Base-by-base conservation (phyloP, 2,329 filamentous ascomycete species). In the Tolypocladium paradoxum region DNA sequence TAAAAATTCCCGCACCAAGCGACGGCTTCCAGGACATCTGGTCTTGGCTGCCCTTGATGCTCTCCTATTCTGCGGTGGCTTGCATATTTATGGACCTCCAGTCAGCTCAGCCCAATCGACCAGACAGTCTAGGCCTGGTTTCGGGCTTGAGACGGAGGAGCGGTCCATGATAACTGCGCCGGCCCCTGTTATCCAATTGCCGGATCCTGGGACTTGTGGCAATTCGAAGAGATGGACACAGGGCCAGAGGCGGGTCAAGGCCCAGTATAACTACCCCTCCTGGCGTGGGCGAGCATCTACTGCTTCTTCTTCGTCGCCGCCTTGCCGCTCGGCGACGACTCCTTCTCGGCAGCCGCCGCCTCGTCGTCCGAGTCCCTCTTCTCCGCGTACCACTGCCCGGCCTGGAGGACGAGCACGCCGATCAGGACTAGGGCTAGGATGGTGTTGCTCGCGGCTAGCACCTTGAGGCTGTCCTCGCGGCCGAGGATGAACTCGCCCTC, bases 321-420 rank as follows among this genome's bases (percentile, higher is more conserved):
- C 58, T 67, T 66, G 52, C 54, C 56, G 40, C 51, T 31, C 11
- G 61, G 55, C 12, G 61, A 56, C 20, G 58, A 51, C 47, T 61
- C 57, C 52, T 62, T 62, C 58, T 68, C 62, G 60, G 84, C 80
- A 58, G 85, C 77, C 66, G 82, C 79, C 64, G 81, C 82, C 53
- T 80, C 77, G 70, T 96, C 91, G 67, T 91, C 87, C 64, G 79
- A 78, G 71, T 97, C 91, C 74, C 95, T 95, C 66, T 88, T 81
- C 79, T 97, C 91, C 29, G 93, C 93, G 73, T 99, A 99, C 93
- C 92, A 97, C 78, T 97, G 90, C 12, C 93, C 93, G 22, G 90
- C 90, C 81, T 99, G 93, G 65, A 99, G 73, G 35, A 96, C 88
- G 59, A 99, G 69, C 11, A 99, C 88, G 6, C 93, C 93, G 3